These are phyloP conservation scores for Fusarium pseudocircinatum DNA, from an alignment of 2,329 filamentous ascomycete genomes.

Conservation along the genomic window DNA sequence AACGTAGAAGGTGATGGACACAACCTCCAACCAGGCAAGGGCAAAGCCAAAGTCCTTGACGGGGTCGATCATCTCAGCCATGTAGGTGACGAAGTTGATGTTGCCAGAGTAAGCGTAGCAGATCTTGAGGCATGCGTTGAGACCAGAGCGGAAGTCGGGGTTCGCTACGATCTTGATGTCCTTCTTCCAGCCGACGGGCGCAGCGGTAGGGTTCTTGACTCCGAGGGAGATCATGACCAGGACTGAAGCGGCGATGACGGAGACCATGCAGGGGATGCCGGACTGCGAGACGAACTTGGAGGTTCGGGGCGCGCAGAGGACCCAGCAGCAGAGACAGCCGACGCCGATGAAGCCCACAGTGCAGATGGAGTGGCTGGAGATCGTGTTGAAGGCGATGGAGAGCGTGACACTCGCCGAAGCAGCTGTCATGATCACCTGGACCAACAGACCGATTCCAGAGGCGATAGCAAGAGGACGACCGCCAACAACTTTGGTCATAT, in stretches of 20 bases:
- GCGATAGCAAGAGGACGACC: constrained; percentile 42
- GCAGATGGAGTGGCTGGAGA: constrained; percentile 69
- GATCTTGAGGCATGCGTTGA: constrained; percentile 49
- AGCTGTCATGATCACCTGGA: constrained; percentile 78
- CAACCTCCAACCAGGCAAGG: constrained; percentile 36
- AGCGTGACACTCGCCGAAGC: constrained; percentile 73
- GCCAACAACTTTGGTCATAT: constrained; percentile 68
- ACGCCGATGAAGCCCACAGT: constrained; percentile 73
- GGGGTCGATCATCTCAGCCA: constrained; percentile 50
- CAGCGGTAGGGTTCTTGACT: constrained; percentile 43
- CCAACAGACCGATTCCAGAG: constrained; percentile 68
- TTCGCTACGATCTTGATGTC: constrained; percentile 44
- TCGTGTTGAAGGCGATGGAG: constrained; percentile 75
- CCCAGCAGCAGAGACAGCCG: constrained; percentile 68
- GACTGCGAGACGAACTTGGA: constrained; percentile 57
- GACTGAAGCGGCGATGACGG: constrained; percentile 48
- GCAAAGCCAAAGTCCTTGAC: constrained; percentile 46
- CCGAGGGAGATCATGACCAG: constrained; percentile 52
- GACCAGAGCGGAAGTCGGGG: constrained; percentile 46
- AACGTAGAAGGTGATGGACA: constrained; percentile 42
- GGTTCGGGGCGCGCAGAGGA: constrained; percentile 73
- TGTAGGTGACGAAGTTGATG: constrained; percentile 50
- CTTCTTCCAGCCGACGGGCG: constrained; percentile 42
- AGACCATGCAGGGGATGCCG: constrained; percentile 48
- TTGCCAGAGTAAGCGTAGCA: constrained; percentile 52